Evolutionary conservation across 192 early-diverging fungal species (phyloP).

Genomic region (Entomortierella lignicola): DNA sequence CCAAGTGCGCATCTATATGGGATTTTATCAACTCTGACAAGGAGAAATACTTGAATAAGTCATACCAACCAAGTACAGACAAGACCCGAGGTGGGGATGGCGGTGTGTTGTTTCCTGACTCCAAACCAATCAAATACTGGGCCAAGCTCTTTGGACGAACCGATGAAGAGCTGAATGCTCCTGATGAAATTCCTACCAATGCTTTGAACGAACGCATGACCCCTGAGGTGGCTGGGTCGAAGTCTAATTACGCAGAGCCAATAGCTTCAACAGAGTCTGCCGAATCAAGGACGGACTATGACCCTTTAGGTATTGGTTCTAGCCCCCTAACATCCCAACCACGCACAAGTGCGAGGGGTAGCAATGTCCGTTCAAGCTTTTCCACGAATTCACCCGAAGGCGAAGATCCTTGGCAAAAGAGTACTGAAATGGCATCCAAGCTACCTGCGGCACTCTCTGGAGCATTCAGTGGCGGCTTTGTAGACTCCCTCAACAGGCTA

Average conservation of each 20-base stretch:
- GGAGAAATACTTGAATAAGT: constrained; percentile 67
- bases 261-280: constrained; percentile 1
- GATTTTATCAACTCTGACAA: constrained; percentile 74
- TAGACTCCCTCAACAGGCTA: constrained; percentile 36
- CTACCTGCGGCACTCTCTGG: constrained; percentile 41
- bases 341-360: constrained; percentile 1
- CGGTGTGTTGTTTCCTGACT: constrained; percentile 75
- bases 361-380: background rate
- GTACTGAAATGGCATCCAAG: constrained; percentile 38
- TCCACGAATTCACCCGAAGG: background rate
- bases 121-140: constrained; percentile 79
- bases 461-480: constrained; percentile 32
- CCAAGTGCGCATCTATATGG: constrained; percentile 80
- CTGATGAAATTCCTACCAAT: constrained; percentile 8
- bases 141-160: constrained; percentile 69
- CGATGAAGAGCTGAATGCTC: constrained; percentile 65
- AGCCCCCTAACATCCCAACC: constrained; percentile 1
- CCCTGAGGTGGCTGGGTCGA: constrained; percentile 27
- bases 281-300: background rate
- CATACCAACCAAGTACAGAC: constrained; percentile 66
- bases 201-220: constrained; percentile 34
- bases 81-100: constrained; percentile 58
- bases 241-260: constrained; percentile 25
- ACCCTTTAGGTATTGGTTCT: constrained; percentile 23
- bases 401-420: constrained; percentile 40